phyloP scores from a whole-genome alignment of 805 yeast genomes.

The Ogataea methanolica region DNA sequence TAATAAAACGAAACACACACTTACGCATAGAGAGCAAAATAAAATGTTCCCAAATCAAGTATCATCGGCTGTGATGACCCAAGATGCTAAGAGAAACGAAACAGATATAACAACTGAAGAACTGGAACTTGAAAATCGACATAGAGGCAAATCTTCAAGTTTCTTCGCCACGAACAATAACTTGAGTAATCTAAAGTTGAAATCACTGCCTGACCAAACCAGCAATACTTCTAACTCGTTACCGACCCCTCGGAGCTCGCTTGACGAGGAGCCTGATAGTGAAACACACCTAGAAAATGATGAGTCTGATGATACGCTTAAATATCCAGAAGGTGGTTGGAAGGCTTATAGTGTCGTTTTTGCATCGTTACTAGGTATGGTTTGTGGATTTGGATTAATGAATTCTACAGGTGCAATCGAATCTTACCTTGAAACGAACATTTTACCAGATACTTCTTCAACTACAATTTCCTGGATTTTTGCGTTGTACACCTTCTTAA shows the following conservation, averaged over 20 bases:
- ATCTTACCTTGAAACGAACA: slow-evolving; percentile 53
- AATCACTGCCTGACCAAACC: background rate
- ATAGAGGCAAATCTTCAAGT: slow-evolving; percentile 6
- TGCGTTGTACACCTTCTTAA: slow-evolving; percentile 44
- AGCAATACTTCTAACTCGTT: background rate
- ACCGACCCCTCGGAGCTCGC: background rate
- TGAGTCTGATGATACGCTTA: slow-evolving; percentile 3
- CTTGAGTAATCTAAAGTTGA: slow-evolving; percentile 3
- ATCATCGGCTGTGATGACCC: background rate
- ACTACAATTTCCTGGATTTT: slow-evolving; percentile 68
- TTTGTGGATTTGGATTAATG: slow-evolving; percentile 58
- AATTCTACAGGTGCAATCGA: slow-evolving; percentile 67
- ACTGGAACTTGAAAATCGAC: slow-evolving; percentile 3
- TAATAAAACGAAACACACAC: no score
- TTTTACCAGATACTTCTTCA: slow-evolving; percentile 39
- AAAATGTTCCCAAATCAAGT: background rate
- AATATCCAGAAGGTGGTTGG: slow-evolving; percentile 59
- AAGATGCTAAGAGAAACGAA: slow-evolving; percentile 2
- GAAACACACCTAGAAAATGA: background rate
- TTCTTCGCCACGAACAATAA: background rate
- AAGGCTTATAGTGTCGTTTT: slow-evolving; percentile 37
- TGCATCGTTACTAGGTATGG: slow-evolving; percentile 56
- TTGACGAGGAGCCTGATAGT: background rate
- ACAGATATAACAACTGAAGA: slow-evolving; percentile 1
- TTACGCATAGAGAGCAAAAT: no score